phyloP scores from a whole-genome alignment of 371 early-diverging fungal genomes.

The Entomophthora muscae region DNA sequence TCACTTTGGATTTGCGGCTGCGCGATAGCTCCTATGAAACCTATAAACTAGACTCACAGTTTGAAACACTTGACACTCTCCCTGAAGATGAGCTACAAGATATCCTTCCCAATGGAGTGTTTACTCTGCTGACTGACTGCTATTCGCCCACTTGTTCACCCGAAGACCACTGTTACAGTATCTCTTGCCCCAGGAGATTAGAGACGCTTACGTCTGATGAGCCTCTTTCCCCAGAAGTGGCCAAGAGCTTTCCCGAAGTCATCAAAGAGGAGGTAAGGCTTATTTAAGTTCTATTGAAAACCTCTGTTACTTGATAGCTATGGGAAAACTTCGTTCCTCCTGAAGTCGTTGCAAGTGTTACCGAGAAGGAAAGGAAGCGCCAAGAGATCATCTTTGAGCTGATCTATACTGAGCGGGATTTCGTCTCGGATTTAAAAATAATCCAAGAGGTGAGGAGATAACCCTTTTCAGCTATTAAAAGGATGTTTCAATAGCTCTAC shows the following conservation, averaged over 20 bases:
- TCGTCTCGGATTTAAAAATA: slow-evolving; percentile 60
- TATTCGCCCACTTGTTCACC: slow-evolving; percentile 79
- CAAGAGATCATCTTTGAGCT: slow-evolving; percentile 87
- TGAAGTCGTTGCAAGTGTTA: slow-evolving; percentile 46
- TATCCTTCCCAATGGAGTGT: slow-evolving; percentile 44
- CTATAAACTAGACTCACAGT: slow-evolving; percentile 45
- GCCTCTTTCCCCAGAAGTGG: not conserved
- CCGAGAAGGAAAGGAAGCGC: slow-evolving; percentile 54
- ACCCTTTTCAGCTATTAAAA: not conserved
- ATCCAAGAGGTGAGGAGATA: slow-evolving; percentile 45
- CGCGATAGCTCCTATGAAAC: slow-evolving; percentile 58
- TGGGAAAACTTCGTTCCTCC: slow-evolving; percentile 44
- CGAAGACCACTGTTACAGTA: slow-evolving; percentile 64
- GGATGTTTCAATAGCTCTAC: slow-evolving; percentile 27
- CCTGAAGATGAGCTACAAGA: not conserved
- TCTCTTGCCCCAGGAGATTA: slow-evolving; percentile 54
- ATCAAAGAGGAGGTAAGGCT: slow-evolving; percentile 3
- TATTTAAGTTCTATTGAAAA: slow-evolving; percentile 3
- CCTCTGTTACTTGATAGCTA: slow-evolving; percentile 14
- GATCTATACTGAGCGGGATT: slow-evolving; percentile 76
- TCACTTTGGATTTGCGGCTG: slow-evolving; percentile 59
- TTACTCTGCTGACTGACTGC: slow-evolving; percentile 71
- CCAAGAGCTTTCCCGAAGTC: not conserved
- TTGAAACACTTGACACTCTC: slow-evolving; percentile 2
- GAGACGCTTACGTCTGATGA: slow-evolving; percentile 8